A percentile compares a stretch with the other conserved stretches of the same genome.
phyloP scores from a whole-genome alignment of 331 rosid genomes.

The Quercus lobata region DNA sequence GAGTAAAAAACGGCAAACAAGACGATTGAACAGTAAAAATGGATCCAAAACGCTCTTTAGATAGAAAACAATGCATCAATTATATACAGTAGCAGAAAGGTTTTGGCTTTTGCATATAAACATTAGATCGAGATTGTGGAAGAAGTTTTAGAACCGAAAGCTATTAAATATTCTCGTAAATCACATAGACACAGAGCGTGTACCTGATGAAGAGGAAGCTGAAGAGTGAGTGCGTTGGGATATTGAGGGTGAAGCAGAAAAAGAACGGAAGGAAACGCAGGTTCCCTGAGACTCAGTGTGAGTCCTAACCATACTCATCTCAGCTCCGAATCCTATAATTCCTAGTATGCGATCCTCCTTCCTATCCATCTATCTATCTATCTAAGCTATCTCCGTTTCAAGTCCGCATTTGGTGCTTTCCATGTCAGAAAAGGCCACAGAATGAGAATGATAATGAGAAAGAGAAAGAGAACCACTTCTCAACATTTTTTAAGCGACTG shows the following conservation, averaged over 20 bases:
- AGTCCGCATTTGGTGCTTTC: not conserved
- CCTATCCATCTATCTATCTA: no score
- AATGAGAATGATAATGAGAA: not conserved
- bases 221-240: constrained; percentile 25
- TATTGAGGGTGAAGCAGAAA: constrained; percentile 28
- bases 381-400: not conserved
- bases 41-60: not conserved
- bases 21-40: not conserved
- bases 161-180: not conserved
- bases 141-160: not conserved
- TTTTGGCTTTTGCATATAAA: not conserved
- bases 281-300: not conserved
- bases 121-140: not conserved
- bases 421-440: not conserved
- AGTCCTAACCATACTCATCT: constrained; percentile 38
- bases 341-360: no score
- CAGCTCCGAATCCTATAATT: not conserved
- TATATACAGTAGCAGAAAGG: not conserved
- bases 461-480: not conserved
- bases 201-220: constrained; percentile 49
- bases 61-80: not conserved
- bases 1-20: no score
- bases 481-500: no score
- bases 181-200: not conserved
- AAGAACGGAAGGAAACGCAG: constrained; percentile 20